Conservation (phyloP, 805 yeast genomes). For the Myxozyma vanderwaltii region DNA sequence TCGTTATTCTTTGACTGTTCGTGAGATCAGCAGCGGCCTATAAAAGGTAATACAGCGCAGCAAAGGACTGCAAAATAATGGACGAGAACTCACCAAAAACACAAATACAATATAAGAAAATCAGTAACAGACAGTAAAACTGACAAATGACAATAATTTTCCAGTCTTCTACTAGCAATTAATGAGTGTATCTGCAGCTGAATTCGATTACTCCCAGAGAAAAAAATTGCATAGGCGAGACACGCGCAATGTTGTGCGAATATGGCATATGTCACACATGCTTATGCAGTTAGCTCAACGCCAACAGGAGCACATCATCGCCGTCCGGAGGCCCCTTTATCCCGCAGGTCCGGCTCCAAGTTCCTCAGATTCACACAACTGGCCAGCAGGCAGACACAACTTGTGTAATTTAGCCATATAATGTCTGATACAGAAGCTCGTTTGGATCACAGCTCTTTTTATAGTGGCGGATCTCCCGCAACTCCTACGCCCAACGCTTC, state of each 20-base stretch:
- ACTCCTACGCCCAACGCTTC: neutral
- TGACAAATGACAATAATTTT: no score
- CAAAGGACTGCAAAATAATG: neutral
- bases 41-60: neutral
- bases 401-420: no score
- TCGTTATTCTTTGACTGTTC: neutral
- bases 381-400: no score
- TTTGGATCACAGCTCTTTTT: no score
- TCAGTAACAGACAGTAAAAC: no score
- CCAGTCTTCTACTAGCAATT: no score
- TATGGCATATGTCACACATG: neutral
- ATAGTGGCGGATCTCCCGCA: no score
- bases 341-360: no score
- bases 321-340: neutral
- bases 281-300: constrained; percentile 10
- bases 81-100: neutral
- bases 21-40: neutral
- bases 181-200: no score
- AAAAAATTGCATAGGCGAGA: neutral
- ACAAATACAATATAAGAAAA: neutral
- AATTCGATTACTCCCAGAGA: neutral
- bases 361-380: no score
- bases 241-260: neutral
- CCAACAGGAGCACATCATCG: constrained; percentile 13
- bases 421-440: neutral